Percentiles rank a stretch among this genome's conserved stretches.
phyloP scores from a whole-genome alignment of 208 protist genomes.

The Acanthamoeba polyphaga region DNA sequence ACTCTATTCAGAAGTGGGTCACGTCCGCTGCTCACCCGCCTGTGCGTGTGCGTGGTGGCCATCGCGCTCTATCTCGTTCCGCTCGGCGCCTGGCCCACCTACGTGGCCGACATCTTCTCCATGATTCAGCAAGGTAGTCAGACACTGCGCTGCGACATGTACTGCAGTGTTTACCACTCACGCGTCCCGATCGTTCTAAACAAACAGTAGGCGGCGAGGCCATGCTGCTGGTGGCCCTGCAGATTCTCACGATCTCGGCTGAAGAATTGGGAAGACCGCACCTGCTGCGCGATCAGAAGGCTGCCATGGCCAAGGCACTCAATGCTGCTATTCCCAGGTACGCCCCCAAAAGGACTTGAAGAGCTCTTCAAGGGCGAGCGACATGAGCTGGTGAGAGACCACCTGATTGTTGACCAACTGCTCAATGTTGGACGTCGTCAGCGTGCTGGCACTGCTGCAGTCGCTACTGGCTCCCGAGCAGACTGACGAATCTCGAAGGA shows the following conservation, averaged over 20 bases:
- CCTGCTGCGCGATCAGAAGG: not conserved
- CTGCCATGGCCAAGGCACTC: not conserved
- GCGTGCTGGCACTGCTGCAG: not conserved
- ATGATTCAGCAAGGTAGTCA: not conserved
- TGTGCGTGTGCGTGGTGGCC: constrained; percentile 35
- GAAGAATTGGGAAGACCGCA: not conserved
- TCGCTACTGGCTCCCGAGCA: not conserved
- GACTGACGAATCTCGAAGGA: not conserved
- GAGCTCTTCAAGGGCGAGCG: no score
- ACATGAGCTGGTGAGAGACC: not conserved
- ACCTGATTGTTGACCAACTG: not conserved
- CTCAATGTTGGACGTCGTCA: not conserved
- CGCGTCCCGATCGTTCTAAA: not conserved
- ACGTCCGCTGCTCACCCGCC: not conserved
- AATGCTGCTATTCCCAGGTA: not conserved
- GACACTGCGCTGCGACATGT: not conserved
- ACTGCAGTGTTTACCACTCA: not conserved
- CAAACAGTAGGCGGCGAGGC: not conserved
- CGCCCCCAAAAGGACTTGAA: not conserved
- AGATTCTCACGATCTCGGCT: not conserved
- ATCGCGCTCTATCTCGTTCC: not conserved
- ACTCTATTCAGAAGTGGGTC: not conserved
- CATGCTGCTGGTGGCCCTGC: not conserved
- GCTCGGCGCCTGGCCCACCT: not conserved
- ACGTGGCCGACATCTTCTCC: not conserved